Evolutionary conservation across 371 early-diverging fungal species (phyloP), one percentile per base, ranked within the genome.

Genomic region (Apophysomyces variabilis): DNA sequence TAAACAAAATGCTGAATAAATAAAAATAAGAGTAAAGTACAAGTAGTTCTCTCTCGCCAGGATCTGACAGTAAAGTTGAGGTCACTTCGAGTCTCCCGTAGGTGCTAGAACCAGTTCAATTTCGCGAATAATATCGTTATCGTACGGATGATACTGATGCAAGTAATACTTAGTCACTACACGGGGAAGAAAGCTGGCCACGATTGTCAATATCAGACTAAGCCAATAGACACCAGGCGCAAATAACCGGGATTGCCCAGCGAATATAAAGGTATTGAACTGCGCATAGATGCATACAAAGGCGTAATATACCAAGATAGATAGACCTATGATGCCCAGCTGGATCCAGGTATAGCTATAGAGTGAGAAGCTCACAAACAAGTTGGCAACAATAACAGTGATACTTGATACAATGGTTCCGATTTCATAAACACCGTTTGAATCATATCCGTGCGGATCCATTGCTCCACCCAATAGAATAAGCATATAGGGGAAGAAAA

Each of bases 311-410:
- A 75, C 72, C 16, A 74, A 50, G 60, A 87, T 82, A 35, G 89
- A 89, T 7, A 87, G 73, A 35, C 80, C 65, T 26, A 87, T 86
- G 50, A 90, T 83, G 0, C 81, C 66, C 12, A 79, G 75, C 58
- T 89, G 84, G 60, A 92, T 75, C 87, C 91, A 94, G 0, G 93
- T 91, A 89, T 92, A 96, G 61, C 87, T 86, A 66, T 85, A 85
- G 61, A 89, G 87, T 62, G 90, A 91, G 58, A 92, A 61, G 6
- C 84, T 89, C 39, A 94, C 90, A 82, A 92, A 94, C 45, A 95
- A 67, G 72, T 96, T 97, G 66, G 91, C 92, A 1, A 86, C 87
- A 37, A 90, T 85, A 35, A 96, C 90, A 14, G 89, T 84, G 38
- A 88, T 74, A 58, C 89, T 88, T 0, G 95, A 91, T 9, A 95